phyloP scores from a whole-genome alignment of 2,329 filamentous ascomycete species.

The Chaetoscypha palmicola region DNA sequence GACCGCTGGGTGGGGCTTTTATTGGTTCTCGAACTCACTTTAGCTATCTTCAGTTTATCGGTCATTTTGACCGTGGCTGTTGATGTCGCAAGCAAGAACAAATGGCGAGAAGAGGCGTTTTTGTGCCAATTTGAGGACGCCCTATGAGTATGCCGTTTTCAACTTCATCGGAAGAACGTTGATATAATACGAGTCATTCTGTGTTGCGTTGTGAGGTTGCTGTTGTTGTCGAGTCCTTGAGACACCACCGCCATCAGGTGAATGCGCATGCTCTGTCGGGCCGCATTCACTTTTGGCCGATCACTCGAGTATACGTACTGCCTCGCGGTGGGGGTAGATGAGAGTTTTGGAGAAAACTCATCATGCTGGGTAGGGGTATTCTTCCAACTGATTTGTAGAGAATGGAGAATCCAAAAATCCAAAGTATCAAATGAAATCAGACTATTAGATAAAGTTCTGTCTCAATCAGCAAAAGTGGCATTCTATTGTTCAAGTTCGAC shows the following conservation, averaged over 20 bases:
- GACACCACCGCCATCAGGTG: background rate
- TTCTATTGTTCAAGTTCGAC: too few species aligned
- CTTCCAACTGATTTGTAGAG: too few species aligned
- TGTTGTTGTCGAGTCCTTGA: background rate
- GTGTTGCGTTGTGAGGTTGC: conserved; percentile 1
- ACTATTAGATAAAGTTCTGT: too few species aligned
- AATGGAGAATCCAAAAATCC: too few species aligned
- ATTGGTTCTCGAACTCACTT: conserved; percentile 28
- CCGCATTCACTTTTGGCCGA: conserved; percentile 8
- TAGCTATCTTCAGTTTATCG: conserved; percentile 41
- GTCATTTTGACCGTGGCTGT: conserved; percentile 22
- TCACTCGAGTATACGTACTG: background rate
- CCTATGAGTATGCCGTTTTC: too few species aligned
- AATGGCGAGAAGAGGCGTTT: conserved; percentile 9
- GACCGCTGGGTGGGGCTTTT: too few species aligned
- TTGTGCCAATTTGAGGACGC: conserved; percentile 12
- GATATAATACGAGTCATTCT: background rate
- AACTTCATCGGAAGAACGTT: background rate
- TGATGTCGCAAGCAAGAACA: conserved; percentile 13
- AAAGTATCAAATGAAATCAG: too few species aligned
- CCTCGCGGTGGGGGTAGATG: background rate
- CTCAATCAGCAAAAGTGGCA: too few species aligned
- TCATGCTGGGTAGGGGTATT: too few species aligned
- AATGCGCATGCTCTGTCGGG: background rate
- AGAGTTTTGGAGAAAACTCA: too few species aligned